Percentiles rank a stretch among this genome's conserved stretches.
Evolutionary conservation across 1,284 basidiomycete species (phyloP).

Genomic region (Boletus semigastroideus): DNA sequence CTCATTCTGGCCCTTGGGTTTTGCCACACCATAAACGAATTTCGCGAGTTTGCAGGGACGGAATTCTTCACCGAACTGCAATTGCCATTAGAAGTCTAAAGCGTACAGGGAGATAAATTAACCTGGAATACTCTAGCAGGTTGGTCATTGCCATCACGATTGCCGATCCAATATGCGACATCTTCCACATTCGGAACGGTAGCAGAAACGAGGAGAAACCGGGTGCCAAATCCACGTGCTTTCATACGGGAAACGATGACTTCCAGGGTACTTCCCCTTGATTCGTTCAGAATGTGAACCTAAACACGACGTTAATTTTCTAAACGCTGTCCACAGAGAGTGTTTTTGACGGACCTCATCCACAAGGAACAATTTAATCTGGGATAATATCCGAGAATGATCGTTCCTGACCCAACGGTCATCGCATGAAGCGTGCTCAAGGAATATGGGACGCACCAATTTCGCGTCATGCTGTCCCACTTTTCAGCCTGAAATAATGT

Average conservation of each 20-base stretch:
- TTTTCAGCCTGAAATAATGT: conserved; percentile 75
- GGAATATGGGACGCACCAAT: conserved; percentile 55
- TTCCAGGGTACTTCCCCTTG: conserved; percentile 88
- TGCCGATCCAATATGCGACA: conserved; percentile 88
- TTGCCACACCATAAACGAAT: conserved; percentile 63
- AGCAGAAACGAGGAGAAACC: conserved; percentile 89
- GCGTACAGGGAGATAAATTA: conserved; percentile 6
- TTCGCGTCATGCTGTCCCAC: conserved; percentile 89
- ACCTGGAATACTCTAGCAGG: conserved; percentile 78
- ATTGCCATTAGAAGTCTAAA: not conserved
- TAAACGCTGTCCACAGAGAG: not conserved
- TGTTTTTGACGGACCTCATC: conserved; percentile 68
- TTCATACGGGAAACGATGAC: conserved; percentile 95
- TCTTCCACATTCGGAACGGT: conserved; percentile 94
- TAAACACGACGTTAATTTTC: conserved; percentile 30
- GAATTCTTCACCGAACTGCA: conserved; percentile 88
- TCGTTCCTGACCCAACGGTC: conserved; percentile 50
- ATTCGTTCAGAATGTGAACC: conserved; percentile 93
- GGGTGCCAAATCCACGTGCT: conserved; percentile 61
- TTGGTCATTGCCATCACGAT: conserved; percentile 31
- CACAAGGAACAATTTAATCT: conserved; percentile 79
- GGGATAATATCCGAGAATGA: conserved; percentile 63
- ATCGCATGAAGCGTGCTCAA: conserved; percentile 7
- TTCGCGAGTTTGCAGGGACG: conserved; percentile 82
- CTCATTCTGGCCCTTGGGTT: conserved; percentile 68